Evolutionary conservation across 2,329 filamentous ascomycete species (phyloP).

Genomic region (Aspergillus awamori): DNA sequence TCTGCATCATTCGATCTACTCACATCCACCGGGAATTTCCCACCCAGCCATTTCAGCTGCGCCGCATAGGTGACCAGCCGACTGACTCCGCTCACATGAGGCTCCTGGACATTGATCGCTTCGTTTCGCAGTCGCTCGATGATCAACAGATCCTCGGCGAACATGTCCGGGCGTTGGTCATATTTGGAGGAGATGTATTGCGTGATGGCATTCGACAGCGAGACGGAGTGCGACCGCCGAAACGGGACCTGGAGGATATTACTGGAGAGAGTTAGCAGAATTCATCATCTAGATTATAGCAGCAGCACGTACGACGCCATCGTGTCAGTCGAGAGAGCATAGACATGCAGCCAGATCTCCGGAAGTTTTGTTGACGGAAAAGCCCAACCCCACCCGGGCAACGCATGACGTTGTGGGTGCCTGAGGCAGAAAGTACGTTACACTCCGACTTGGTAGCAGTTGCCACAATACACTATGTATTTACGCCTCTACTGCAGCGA

Average conservation of each 20-base stretch:
- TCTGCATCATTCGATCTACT: conserved; percentile 28
- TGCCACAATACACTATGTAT: background rate
- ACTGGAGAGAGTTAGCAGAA: conserved; percentile 27
- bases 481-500: background rate
- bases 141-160: conserved; percentile 80
- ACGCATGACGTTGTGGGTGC: background rate
- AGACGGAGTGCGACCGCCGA: conserved; percentile 77
- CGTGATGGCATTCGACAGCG: conserved; percentile 79
- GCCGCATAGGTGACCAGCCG: conserved; percentile 91
- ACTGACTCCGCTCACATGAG: conserved; percentile 81
- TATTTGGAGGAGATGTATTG: conserved; percentile 98
- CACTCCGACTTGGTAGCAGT: background rate
- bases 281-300: background rate
- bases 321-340: conserved; percentile 17
- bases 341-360: conserved; percentile 14
- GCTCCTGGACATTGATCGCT: conserved; percentile 85
- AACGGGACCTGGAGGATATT: conserved; percentile 77
- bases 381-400: conserved; percentile 28
- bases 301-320: conserved; percentile 40
- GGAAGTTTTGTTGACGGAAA: conserved; percentile 34
- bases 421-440: background rate
- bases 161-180: conserved; percentile 98
- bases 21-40: conserved; percentile 95
- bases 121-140: conserved; percentile 82
- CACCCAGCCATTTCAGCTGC: conserved; percentile 88